Conservation (phyloP, 2,329 filamentous ascomycete species). For the Zasmidium angulare region DNA sequence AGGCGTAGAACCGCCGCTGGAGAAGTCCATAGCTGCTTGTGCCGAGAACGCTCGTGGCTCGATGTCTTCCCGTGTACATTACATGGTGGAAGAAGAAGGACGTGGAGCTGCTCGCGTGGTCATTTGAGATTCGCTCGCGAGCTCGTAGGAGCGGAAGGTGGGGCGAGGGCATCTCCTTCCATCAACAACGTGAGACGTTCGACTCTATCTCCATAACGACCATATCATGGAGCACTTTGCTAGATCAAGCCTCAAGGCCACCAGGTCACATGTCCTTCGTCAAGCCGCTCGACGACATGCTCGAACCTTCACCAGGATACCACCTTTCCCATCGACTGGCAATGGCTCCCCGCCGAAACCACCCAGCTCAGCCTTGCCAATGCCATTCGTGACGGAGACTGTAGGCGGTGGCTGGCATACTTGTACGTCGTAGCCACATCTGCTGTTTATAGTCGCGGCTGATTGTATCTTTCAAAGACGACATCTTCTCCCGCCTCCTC, state of each 20-base stretch:
- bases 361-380: slow-evolving; percentile 44
- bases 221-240: slow-evolving; percentile 26
- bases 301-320: slow-evolving; percentile 19
- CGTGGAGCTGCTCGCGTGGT: too few species aligned
- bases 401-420: slow-evolving; percentile 53
- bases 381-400: slow-evolving; percentile 53
- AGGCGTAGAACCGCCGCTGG: neutral
- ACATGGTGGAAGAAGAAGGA: slow-evolving; percentile 8
- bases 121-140: too few species aligned
- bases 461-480: slow-evolving; percentile 27
- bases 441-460: neutral
- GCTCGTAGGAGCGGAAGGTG: too few species aligned
- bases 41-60: neutral
- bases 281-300: slow-evolving; percentile 9
- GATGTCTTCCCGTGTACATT: neutral
- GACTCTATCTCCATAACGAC: too few species aligned
- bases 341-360: slow-evolving; percentile 26
- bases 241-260: slow-evolving; percentile 25
- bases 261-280: slow-evolving; percentile 22
- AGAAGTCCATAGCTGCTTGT: neutral
- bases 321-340: slow-evolving; percentile 24
- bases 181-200: too few species aligned
- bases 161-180: too few species aligned
- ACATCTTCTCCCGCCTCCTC: slow-evolving; percentile 50
- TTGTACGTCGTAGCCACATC: slow-evolving; percentile 30